Base-by-base conservation (phyloP, 2,329 filamentous ascomycete genomes). In the Ophiostoma novo-ulmi region DNA sequence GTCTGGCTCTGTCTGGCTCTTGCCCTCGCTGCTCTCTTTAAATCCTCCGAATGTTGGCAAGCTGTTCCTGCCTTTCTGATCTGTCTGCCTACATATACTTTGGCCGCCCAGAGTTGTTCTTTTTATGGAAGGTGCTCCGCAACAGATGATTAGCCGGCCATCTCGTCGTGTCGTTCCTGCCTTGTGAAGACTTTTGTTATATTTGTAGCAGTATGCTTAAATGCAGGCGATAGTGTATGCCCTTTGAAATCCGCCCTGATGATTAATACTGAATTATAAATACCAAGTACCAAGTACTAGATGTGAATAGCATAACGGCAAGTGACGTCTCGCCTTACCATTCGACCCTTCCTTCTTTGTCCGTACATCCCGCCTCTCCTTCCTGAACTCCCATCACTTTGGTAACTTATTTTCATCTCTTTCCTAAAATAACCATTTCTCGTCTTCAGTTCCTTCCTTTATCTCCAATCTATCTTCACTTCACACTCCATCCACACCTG, bases 291-390 rank as follows among this genome's bases (percentile, higher is more conserved):
- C 17, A 48, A 48, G 44, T 48, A 48, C 44, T 26, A 6, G 17
- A 13, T 31, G 26, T n/a, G 52, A 58, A 26, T 55, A 26, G 1
- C n/a, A 58, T 17, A 17, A 48, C 20, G 52, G 22, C 26, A 63
- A 63, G 58, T 35, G 58, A 63, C 58, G 58, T 35, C 17, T 63
- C 58, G 58, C 58, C 58, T 26, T 4, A 11, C 52, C n/a, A 5
- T 63, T 63, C 58, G 58, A 63, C 26, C 58, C 26, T 63, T 63
- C 58, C 58, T 63, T 63, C 58, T 63, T 63, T 63, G 58, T 63
- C 26, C 26, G 13, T 35, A 17, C 10, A 13, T 13, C 26, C 26
- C 22, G 5, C n/a, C 26, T 14, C 7, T 13, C 26, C 26, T 17
- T 63, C 26, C 58, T 22, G 5, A 17, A 13, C 58, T 63, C 3